A percentile compares a stretch with the other conserved stretches of the same genome.
Conservation (phyloP, 495 filamentous ascomycete species). For the Pyrenula aspistea region DNA sequence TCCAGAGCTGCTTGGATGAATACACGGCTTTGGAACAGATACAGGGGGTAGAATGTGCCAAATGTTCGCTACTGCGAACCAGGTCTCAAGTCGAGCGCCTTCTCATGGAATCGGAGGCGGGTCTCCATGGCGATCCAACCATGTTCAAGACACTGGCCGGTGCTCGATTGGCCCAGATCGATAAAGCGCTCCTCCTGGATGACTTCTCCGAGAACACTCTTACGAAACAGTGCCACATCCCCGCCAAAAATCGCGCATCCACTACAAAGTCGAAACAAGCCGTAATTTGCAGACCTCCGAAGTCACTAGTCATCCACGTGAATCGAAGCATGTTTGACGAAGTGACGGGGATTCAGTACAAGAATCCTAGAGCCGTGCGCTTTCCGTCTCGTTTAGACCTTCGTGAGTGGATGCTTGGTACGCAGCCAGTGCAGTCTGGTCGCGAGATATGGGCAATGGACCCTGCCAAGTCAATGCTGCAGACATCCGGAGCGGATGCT, state of each 20-base stretch:
- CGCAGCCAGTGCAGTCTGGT: slow-evolving; percentile 10
- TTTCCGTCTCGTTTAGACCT: slow-evolving; percentile 69
- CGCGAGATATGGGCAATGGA: slow-evolving; percentile 57
- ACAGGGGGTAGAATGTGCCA: slow-evolving; percentile 78
- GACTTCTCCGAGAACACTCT: slow-evolving; percentile 70
- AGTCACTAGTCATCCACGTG: slow-evolving; percentile 70
- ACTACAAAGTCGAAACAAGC: slow-evolving; percentile 82
- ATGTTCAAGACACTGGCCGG: slow-evolving; percentile 23
- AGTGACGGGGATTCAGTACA: slow-evolving; percentile 57
- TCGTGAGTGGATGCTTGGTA: slow-evolving; percentile 64
- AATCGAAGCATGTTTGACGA: slow-evolving; percentile 90
- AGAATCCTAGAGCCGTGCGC: slow-evolving; percentile 66
- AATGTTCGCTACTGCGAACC: slow-evolving; percentile 64
- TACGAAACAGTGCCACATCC: slow-evolving; percentile 59
- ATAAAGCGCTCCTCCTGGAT: slow-evolving; percentile 61
- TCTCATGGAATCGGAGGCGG: slow-evolving; percentile 13
- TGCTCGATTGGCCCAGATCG: slow-evolving; percentile 47
- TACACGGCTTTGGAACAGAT: slow-evolving; percentile 79
- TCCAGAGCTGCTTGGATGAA: slow-evolving; percentile 70
- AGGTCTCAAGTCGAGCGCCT: slow-evolving; percentile 36
- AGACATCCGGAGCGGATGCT: slow-evolving; percentile 24
- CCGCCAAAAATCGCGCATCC: slow-evolving; percentile 49
- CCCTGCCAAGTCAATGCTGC: slow-evolving; percentile 58
- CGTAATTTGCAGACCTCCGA: slow-evolving; percentile 69
- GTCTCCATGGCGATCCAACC: slow-evolving; percentile 18